A percentile compares a stretch with the other conserved stretches of the same genome.
phyloP scores from a whole-genome alignment of 2,329 filamentous ascomycete species.

The Sporothrix phasma region DNA sequence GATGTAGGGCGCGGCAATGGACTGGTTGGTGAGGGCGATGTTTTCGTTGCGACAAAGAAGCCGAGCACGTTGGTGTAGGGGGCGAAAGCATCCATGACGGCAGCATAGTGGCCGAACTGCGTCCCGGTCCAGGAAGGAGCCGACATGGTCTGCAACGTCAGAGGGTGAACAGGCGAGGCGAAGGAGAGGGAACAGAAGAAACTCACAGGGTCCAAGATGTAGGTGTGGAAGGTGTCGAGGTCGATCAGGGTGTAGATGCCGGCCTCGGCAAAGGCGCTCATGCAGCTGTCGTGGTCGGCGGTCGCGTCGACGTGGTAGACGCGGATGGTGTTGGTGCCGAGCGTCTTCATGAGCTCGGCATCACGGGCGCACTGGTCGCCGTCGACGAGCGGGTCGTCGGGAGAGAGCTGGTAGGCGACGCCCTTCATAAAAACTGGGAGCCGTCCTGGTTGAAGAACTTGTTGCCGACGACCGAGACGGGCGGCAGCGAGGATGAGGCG shows the following conservation, averaged over 20 bases:
- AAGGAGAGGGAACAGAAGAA: too few species aligned
- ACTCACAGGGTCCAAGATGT: conserved; percentile 50
- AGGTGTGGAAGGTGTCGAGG: conserved; percentile 63
- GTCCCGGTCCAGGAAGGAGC: conserved; percentile 61
- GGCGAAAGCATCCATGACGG: conserved; percentile 69
- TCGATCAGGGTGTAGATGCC: conserved; percentile 81
- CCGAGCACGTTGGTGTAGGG: conserved; percentile 71
- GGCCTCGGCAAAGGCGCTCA: conserved; percentile 66
- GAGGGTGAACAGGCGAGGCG: too few species aligned
- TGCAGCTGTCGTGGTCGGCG: conserved; percentile 66
- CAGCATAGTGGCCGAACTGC: conserved; percentile 57
- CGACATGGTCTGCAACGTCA: conserved; percentile 39
- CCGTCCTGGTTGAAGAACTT: conserved; percentile 76
- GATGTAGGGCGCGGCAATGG: conserved; percentile 65
- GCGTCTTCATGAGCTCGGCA: conserved; percentile 63
- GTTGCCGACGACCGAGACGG: conserved; percentile 52
- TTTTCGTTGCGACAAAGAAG: conserved; percentile 84
- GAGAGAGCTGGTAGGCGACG: conserved; percentile 57
- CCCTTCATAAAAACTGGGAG: conserved; percentile 73
- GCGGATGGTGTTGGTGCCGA: conserved; percentile 76
- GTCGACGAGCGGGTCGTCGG: conserved; percentile 66
- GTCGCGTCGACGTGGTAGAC: conserved; percentile 76
- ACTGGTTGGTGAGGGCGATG: conserved; percentile 52
- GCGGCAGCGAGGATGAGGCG: conserved; percentile 28
- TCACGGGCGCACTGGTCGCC: conserved; percentile 68